phyloP scores from a whole-genome alignment of 371 early-diverging fungal species.

The Batkoa obscura region DNA sequence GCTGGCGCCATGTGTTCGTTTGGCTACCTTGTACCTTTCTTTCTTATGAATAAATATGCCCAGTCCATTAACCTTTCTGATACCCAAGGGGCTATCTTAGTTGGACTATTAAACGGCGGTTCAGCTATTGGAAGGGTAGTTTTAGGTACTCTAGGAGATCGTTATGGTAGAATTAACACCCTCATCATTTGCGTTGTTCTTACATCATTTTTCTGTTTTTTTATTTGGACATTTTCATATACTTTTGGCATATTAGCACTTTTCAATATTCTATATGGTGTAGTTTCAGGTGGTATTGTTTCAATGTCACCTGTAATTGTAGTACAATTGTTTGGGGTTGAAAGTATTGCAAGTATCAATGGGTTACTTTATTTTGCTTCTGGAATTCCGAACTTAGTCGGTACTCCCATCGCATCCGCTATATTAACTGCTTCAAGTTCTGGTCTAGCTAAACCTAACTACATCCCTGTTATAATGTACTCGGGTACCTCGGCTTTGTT shows the following conservation, averaged over 20 bases:
- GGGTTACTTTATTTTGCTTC: conserved; percentile 18
- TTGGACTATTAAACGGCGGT: conserved; percentile 18
- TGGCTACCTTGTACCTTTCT: conserved; percentile 14
- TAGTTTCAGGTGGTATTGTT: conserved; percentile 23
- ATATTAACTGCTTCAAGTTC: not conserved
- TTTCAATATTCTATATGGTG: conserved; percentile 26
- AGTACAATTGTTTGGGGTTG: conserved; percentile 19
- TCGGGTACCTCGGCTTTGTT: not conserved
- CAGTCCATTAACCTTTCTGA: conserved; percentile 13
- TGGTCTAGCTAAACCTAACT: not conserved
- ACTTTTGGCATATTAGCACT: conserved; percentile 19
- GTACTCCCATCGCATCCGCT: conserved; percentile 11
- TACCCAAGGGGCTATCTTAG: conserved; percentile 18
- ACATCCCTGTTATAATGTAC: conserved; percentile 1
- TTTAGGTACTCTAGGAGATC: conserved; percentile 17
- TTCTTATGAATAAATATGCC: conserved; percentile 8
- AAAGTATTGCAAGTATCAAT: conserved; percentile 18
- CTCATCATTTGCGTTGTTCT: conserved; percentile 18
- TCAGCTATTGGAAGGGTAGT: conserved; percentile 13
- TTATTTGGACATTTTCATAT: conserved; percentile 36
- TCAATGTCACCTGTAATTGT: conserved; percentile 26
- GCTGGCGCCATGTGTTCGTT: conserved; percentile 10
- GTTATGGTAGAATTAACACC: conserved; percentile 35
- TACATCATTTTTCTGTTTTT: conserved; percentile 20
- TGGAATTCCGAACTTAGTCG: conserved; percentile 20